Conservation (phyloP, 2,329 filamentous ascomycete genomes). For the Emergomyces pasteurianus region DNA sequence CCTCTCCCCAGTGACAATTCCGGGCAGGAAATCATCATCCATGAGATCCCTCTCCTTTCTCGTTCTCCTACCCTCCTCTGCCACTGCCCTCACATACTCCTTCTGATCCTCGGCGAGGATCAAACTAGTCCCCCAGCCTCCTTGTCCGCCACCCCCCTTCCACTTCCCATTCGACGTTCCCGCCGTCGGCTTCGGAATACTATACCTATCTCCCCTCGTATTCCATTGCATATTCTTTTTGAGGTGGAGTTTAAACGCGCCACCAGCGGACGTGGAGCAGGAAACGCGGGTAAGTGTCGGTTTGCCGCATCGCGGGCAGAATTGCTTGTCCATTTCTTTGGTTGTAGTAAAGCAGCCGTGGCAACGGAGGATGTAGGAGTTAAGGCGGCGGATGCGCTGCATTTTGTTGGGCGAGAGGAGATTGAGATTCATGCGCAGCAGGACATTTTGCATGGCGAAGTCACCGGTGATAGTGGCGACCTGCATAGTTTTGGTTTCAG, state of each 20-base stretch:
- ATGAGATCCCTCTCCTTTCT: conserved; percentile 69
- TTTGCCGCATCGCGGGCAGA: conserved; percentile 85
- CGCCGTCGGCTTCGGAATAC: conserved; percentile 78
- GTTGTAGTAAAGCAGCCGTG: conserved; percentile 84
- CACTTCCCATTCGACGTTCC: conserved; percentile 69
- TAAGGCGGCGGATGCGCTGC: conserved; percentile 69
- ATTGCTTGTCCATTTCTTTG: conserved; percentile 76
- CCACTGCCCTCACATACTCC: conserved; percentile 60
- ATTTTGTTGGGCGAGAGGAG: conserved; percentile 63
- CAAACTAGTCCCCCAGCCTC: conserved; percentile 72
- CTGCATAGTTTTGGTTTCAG: conserved; percentile 56
- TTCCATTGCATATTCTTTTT: conserved; percentile 97
- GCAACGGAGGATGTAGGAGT: conserved; percentile 82
- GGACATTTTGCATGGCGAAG: conserved; percentile 96
- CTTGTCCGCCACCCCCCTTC: conserved; percentile 62
- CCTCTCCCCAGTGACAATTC: conserved; percentile 71
- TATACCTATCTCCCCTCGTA: conserved; percentile 81
- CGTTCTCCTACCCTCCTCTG: conserved; percentile 47
- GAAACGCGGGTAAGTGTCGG: conserved; percentile 72
- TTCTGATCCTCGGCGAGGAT: conserved; percentile 93
- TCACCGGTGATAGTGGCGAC: conserved; percentile 90
- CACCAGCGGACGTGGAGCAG: conserved; percentile 70
- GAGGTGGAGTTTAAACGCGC: conserved; percentile 73
- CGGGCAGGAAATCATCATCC: conserved; percentile 87
- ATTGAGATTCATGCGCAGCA: conserved; percentile 87